These are phyloP conservation scores for Citrullus colocynthis DNA, from an alignment of 306 rosid species.

Conservation along the genomic window DNA sequence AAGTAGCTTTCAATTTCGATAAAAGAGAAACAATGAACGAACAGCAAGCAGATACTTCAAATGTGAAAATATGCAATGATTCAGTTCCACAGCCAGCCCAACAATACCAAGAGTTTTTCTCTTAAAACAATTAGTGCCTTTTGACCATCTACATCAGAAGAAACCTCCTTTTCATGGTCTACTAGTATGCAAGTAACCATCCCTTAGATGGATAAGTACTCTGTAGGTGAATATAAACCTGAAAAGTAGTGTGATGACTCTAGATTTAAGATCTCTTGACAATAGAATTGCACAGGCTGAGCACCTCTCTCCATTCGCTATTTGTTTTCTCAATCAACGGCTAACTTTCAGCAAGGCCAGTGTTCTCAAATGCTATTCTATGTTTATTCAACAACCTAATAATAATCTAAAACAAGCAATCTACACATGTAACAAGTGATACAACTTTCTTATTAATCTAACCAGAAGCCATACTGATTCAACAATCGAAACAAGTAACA, in stretches of 20 bases:
- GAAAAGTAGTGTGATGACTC: not conserved
- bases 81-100: not conserved
- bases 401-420: not conserved
- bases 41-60: not conserved
- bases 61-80: not conserved
- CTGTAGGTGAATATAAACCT: not conserved
- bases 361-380: not conserved
- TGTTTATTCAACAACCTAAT: not conserved
- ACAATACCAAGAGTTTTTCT: not conserved
- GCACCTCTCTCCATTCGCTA: not conserved
- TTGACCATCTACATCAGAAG: not conserved
- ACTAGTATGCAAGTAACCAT: not conserved
- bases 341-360: not conserved
- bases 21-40: not conserved
- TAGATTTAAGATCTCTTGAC: not conserved
- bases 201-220: not conserved
- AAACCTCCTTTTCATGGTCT: not conserved
- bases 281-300: not conserved
- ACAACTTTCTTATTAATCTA: not conserved
- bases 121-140: not conserved
- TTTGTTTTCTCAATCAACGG: not conserved
- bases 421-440: not conserved
- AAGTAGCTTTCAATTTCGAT: no score
- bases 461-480: not conserved
- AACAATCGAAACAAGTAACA: not conserved